Evolutionary conservation across 441 rosid genomes (phyloP).

Genomic region (Arabidopsis hybrid): DNA sequence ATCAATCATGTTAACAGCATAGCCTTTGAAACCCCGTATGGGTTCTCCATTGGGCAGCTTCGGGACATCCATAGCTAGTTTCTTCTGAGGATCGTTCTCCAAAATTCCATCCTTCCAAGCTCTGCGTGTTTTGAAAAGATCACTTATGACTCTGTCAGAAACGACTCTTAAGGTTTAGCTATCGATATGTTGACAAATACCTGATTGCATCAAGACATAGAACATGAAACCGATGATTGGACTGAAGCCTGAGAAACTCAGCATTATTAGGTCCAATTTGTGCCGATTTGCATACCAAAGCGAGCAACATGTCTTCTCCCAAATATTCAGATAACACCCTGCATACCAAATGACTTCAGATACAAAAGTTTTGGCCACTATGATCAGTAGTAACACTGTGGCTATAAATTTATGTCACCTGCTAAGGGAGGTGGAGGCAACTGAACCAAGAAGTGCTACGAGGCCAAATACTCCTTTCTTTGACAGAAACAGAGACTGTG

Average conservation of each 20-base stretch:
- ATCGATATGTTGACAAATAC: conserved; percentile 38
- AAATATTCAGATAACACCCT: conserved; percentile 69
- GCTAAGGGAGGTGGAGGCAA: conserved; percentile 54
- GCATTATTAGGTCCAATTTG: conserved; percentile 46
- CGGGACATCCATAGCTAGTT: conserved; percentile 57
- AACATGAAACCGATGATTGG: conserved; percentile 58
- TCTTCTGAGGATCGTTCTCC: conserved; percentile 51
- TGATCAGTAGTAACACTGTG: neutral
- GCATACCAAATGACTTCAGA: conserved; percentile 9
- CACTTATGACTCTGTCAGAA: neutral
- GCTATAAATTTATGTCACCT: conserved; percentile 46
- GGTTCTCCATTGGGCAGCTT: conserved; percentile 45
- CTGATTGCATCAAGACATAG: conserved; percentile 62
- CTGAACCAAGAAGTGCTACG: conserved; percentile 70
- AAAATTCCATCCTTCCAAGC: conserved; percentile 47
- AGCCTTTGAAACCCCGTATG: conserved; percentile 65
- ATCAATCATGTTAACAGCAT: conserved; percentile 71
- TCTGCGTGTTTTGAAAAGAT: conserved; percentile 33
- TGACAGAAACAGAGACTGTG: conserved; percentile 32
- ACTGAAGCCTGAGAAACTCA: conserved; percentile 53
- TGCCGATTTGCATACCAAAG: conserved; percentile 65
- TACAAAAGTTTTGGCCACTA: neutral
- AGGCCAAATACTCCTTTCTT: conserved; percentile 53
- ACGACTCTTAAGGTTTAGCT: neutral
- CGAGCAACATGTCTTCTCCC: conserved; percentile 75